phyloP scores from a whole-genome alignment of 2,329 filamentous ascomycete genomes.

The Aspergillus aculeatinus region DNA sequence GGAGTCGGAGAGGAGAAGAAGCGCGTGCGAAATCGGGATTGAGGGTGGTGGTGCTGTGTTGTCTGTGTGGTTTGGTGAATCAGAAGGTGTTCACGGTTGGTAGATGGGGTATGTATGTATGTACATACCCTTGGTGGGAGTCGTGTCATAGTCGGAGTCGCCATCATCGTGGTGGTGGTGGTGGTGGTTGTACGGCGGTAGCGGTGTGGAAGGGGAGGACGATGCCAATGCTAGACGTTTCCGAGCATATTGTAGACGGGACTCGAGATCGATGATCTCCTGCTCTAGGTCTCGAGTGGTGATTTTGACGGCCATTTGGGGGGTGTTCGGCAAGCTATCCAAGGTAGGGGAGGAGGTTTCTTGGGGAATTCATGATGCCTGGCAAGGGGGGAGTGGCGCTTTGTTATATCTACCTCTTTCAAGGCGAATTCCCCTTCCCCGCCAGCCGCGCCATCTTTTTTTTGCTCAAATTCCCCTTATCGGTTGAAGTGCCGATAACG shows the following conservation, averaged over 20 bases:
- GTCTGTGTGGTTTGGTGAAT: background rate
- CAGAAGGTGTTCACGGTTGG: background rate
- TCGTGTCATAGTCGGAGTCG: background rate
- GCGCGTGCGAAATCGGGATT: constrained; percentile 43
- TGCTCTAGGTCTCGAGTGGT: constrained; percentile 28
- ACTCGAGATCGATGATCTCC: constrained; percentile 50
- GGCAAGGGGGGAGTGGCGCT: background rate
- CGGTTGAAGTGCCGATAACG: background rate
- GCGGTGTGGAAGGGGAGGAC: constrained; percentile 1
- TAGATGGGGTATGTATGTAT: background rate
- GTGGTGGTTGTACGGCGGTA: background rate
- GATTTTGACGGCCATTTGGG: constrained; percentile 24
- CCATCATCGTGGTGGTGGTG: too few relatives aligned
- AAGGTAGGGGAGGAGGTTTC: background rate
- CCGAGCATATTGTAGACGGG: constrained; percentile 48
- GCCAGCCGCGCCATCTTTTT: background rate
- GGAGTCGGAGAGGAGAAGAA: constrained; percentile 63
- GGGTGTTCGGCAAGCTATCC: background rate
- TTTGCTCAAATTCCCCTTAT: background rate
- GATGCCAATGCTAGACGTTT: constrained; percentile 36
- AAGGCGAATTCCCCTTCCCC: background rate
- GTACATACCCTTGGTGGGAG: constrained; percentile 12
- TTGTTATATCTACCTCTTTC: background rate
- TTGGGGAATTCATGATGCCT: constrained; percentile 4
- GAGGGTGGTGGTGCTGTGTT: background rate